phyloP scores from a whole-genome alignment of 192 early-diverging fungal species.

The Coemansia sp. region DNA sequence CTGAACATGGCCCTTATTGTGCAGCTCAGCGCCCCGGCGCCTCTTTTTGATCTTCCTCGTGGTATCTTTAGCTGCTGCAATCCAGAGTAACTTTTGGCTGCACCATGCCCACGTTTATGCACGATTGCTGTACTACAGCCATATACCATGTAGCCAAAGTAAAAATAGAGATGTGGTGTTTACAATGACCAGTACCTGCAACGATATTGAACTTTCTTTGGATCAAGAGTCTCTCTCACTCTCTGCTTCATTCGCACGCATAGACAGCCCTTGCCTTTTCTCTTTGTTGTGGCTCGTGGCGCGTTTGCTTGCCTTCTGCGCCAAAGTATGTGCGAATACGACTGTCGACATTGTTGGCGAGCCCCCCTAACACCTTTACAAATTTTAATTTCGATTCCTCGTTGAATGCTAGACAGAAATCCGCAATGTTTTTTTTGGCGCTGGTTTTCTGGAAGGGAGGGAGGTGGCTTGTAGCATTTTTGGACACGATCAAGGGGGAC shows the following conservation, averaged over 20 bases:
- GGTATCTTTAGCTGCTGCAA: neutral
- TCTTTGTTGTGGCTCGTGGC: neutral
- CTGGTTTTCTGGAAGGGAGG: neutral
- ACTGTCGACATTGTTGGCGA: neutral
- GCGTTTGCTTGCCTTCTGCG: neutral
- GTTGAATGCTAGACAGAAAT: neutral
- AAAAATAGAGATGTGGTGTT: neutral
- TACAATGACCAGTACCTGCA: neutral
- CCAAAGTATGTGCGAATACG: neutral
- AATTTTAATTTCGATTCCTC: neutral
- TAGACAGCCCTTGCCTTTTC: neutral
- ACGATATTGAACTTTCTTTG: neutral
- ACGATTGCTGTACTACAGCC: neutral
- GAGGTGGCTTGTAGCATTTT: neutral
- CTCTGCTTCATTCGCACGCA: slow-evolving; percentile 1
- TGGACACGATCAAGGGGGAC: neutral
- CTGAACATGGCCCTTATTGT: slow-evolving; percentile 7
- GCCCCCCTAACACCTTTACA: neutral
- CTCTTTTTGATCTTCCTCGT: slow-evolving; percentile 12
- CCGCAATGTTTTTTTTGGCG: neutral
- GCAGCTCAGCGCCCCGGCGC: slow-evolving; percentile 5
- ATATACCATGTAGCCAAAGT: neutral
- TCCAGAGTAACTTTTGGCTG: neutral
- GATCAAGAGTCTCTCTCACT: neutral
- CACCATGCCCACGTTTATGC: neutral